Conservation (phyloP, 176 grass and related monocot genomes). For the Pontederia crassipes region DNA sequence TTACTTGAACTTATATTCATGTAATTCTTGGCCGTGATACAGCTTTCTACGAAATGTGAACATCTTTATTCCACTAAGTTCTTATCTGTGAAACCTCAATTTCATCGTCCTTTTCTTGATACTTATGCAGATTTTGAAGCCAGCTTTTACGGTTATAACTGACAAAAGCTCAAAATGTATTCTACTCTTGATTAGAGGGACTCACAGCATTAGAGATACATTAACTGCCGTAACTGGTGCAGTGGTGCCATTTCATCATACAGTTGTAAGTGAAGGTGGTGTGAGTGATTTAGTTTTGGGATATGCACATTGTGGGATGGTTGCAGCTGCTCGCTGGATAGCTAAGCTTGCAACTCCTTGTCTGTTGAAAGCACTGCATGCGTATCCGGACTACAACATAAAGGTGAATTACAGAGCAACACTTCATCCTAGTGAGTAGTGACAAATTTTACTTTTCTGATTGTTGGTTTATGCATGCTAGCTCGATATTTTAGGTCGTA, state of each 20-base stretch:
- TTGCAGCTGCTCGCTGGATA: conserved; percentile 94
- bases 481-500: too few species aligned
- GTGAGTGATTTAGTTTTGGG: conserved; percentile 89
- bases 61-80: not conserved
- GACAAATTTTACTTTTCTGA: not conserved
- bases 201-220: conserved; percentile 96
- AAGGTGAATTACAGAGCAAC: conserved; percentile 27
- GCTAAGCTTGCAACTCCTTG: conserved; percentile 88
- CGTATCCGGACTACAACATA: conserved; percentile 64
- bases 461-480: too few species aligned
- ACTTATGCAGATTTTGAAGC: conserved; percentile 83
- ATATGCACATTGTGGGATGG: conserved; percentile 99
- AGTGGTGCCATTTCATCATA: conserved; percentile 94
- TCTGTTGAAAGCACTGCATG: conserved; percentile 50
- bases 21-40: conserved; percentile 10
- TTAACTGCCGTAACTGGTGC: conserved; percentile 91
- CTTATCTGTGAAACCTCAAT: not conserved
- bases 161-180: conserved; percentile 74
- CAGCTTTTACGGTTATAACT: conserved; percentile 81
- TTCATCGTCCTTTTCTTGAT: not conserved
- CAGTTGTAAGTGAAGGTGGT: conserved; percentile 77
- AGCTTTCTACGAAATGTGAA: not conserved
- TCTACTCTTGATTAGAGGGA: conserved; percentile 89
- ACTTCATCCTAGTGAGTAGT: not conserved
- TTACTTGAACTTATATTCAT: conserved; percentile 5